Base-by-base conservation (phyloP, 148 eudicot genomes). In the Salicornia ramosissima region DNA sequence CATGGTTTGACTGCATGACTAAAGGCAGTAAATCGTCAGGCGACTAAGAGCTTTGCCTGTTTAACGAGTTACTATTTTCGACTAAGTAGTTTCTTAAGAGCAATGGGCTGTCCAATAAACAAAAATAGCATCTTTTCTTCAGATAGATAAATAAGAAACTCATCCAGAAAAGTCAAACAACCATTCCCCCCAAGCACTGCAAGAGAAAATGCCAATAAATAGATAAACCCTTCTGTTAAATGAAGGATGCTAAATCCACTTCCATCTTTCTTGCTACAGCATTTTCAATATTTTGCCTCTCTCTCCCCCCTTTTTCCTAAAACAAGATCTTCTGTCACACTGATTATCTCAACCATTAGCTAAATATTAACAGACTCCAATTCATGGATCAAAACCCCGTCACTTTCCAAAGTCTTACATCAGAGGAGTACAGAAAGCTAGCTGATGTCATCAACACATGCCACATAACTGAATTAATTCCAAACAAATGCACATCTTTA, bases 401-500 rank as follows among this genome's bases (percentile, higher is more conserved):
- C 31, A 46, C 59, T 61, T 64, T 73, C 51, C 76, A 63, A 50
- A 67, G 74, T 55, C 64, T 88, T 43, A 82, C 87, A 64, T 75
- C 64, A n/a, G 77, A 78, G 24, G 87, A 88, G 53, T 80, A 69
- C 71, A 53, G 62, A 19, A 64, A 82, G 57, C 78, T 88, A 53
- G 74, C 78, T 14, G 71, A 75, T 6, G 43, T 78, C 36, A 79
- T 85, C 67, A 49, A 46, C 33, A 81, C 73, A 65, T 79, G 69
- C 79, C 89, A 88, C 80, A 77, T 65, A 25, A 68, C 75, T 53
- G 52, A 65, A n/a, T 71, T 75, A 49, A 67, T 71, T 60, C 63
- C 82, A 25, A 76, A 76, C 74, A 84, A 74, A 71, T 86, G 88
- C 56, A 80, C 93, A 25, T 88, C 93, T 65, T 63, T 88, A 33